Evolutionary conservation across 345 rosid genomes (phyloP).

Genomic region (Populus alba): DNA sequence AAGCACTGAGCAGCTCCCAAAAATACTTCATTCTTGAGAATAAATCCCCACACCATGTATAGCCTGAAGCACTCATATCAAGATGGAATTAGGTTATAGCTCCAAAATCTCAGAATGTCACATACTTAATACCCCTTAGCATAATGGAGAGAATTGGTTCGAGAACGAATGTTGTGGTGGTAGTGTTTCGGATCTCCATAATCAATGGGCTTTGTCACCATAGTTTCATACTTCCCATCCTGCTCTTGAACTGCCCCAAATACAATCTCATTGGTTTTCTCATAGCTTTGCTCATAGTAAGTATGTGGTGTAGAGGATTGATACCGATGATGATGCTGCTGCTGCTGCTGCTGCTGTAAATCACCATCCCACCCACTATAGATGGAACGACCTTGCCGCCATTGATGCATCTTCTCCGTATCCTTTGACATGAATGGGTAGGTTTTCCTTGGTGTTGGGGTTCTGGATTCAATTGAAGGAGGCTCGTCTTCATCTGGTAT

Average conservation of each 20-base stretch:
- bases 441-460: conserved; percentile 80
- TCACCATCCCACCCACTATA: conserved; percentile 71
- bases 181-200: conserved; percentile 43
- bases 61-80: conserved; percentile 2
- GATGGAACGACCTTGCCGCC: conserved; percentile 77
- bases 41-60: conserved; percentile 2
- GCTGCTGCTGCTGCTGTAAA: conserved; percentile 39
- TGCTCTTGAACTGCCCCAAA: conserved; percentile 89
- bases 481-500: conserved; percentile 82
- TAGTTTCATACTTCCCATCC: conserved; percentile 40
- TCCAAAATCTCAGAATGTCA: conserved; percentile 6
- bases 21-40: conserved; percentile 2
- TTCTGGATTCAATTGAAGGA: conserved; percentile 74
- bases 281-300: conserved; percentile 68
- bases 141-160: conserved; percentile 45
- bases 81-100: not conserved
- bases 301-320: conserved; percentile 71
- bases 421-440: conserved; percentile 96
- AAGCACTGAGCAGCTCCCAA: conserved; percentile 13
- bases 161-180: conserved; percentile 47
- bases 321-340: conserved; percentile 60
- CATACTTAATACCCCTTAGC: conserved; percentile 7
- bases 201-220: conserved; percentile 56
- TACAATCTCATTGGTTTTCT: conserved; percentile 74
- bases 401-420: conserved; percentile 79